A percentile compares a stretch with the other conserved stretches of the same genome.
These are phyloP conservation scores for Stephania yunnanensis DNA, from an alignment of 164 flowering plant species.

Conservation along the genomic window DNA sequence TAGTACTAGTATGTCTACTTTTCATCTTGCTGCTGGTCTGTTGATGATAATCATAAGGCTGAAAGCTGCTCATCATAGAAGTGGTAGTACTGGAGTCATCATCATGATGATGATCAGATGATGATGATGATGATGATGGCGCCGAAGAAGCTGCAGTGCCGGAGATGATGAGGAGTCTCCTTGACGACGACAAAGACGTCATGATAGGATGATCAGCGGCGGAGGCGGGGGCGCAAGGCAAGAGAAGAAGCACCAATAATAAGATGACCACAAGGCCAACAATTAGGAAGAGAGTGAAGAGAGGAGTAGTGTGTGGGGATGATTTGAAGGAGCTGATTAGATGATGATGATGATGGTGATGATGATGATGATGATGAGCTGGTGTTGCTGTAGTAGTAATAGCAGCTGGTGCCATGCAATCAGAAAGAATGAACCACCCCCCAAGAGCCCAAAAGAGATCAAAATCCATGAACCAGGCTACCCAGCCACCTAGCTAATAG, in stretches of 20 bases:
- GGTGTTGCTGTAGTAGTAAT: slow-evolving; percentile 7
- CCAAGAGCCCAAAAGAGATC: slow-evolving; percentile 68
- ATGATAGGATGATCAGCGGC: slow-evolving; percentile 21
- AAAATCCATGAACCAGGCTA: slow-evolving; percentile 72
- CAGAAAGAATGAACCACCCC: slow-evolving; percentile 48
- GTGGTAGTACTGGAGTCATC: not conserved
- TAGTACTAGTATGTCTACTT: not conserved
- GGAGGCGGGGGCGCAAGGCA: slow-evolving; percentile 14
- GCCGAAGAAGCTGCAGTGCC: not conserved
- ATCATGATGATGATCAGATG: too few relatives aligned
- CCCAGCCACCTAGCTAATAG: not conserved
- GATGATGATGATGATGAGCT: slow-evolving; percentile 10
- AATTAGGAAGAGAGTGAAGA: slow-evolving; percentile 17
- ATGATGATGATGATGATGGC: slow-evolving; percentile 13
- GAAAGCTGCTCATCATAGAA: not conserved
- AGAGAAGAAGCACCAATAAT: slow-evolving; percentile 19
- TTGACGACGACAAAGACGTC: slow-evolving; percentile 10
- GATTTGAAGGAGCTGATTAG: slow-evolving; percentile 11
- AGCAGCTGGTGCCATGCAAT: slow-evolving; percentile 55
- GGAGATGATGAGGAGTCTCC: slow-evolving; percentile 20
- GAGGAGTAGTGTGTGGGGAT: slow-evolving; percentile 9
- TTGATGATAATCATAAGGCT: slow-evolving; percentile 22
- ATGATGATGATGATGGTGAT: slow-evolving; percentile 14
- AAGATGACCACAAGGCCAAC: too few relatives aligned
- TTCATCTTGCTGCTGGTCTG: slow-evolving; percentile 6